Base-by-base conservation (phyloP, 352 stramenopile genomes). In the Hyaloperonospora arabidopsidis region DNA sequence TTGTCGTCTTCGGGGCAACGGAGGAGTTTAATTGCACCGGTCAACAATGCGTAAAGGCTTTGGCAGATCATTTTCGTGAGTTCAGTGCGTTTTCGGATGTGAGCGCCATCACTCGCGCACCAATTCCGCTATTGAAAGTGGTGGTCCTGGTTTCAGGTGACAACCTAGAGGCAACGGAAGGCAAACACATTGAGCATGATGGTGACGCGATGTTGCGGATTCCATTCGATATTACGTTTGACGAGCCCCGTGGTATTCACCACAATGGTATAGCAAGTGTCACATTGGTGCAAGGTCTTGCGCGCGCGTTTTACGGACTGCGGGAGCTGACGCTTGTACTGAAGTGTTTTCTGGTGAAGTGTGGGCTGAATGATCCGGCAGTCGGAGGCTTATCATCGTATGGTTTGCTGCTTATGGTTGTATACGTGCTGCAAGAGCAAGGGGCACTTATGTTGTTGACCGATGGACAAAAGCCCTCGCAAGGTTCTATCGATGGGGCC, bases 301-400 rank as follows among this genome's bases (percentile, higher is more conserved):
- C 69, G 6, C 60, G 61, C 5, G 70, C 79, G 15, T 89, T 95
- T 15, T 87, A 88, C 39, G 84, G 84, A 0, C 54, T 97, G 19
- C 69, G 77, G 0, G 85, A 95, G 46, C 50, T 97, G 14, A 86
- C 82, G 0, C 67, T 96, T 21, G 84, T 96, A 8, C 63, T 97
- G 18, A 97, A 97, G 63, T 74, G 93, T 48, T 95, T 96, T 49
- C 59, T 97, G 7, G 84, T 78, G n/a, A 84, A 87, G 32, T 76
- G 87, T 22, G 74, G 76, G 5, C 54, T 95, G 8, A 96, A 96
- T 50, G 87, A 97, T 49, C 85, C 87, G 8, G 96, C 93, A 53
- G 67, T 89, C 15, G 89, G 89, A n/a, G 89, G 89, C 0, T 65
- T 97, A 3, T 95, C 85, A 2, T 95, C 83, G 2, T 96, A 97